phyloP scores from a whole-genome alignment of 306 rosid species.

The Quercus aquifolioides region DNA sequence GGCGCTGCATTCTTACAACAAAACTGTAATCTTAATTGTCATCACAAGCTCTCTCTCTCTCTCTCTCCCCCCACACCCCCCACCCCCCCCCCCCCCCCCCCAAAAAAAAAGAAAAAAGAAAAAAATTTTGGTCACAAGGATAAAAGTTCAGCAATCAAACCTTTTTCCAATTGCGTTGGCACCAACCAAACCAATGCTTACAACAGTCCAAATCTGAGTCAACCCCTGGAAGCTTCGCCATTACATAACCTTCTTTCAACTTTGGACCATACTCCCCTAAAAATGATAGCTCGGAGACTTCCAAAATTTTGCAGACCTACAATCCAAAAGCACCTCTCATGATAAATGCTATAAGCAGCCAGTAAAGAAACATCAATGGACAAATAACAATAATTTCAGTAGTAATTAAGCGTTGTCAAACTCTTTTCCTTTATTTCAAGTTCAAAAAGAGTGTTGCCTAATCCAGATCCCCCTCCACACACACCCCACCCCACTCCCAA shows the following conservation, averaged over 20 bases:
- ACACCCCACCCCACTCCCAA: neutral
- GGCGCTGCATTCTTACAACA: neutral
- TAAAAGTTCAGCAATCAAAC: constrained; percentile 17
- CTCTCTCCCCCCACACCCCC: rapidly evolving
- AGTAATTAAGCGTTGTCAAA: neutral
- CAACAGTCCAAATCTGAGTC: constrained; percentile 31
- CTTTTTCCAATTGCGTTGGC: constrained; percentile 48
- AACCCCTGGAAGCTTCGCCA: constrained; percentile 43
- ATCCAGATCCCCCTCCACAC: neutral
- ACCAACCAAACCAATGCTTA: constrained; percentile 17
- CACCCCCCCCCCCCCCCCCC: neutral
- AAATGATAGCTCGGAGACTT: constrained; percentile 55
- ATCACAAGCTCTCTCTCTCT: neutral
- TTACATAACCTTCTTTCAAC: constrained; percentile 51
- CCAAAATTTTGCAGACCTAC: constrained; percentile 55
- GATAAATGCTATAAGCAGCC: neutral
- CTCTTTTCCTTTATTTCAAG: neutral
- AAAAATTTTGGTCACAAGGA: neutral
- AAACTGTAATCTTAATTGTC: neutral
- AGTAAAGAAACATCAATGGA: neutral
- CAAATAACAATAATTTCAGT: neutral
- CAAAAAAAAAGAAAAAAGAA: neutral
- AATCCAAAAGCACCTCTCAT: constrained; percentile 1
- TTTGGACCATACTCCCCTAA: constrained; percentile 44
- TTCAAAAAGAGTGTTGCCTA: neutral